Percentiles rank a stretch among this genome's conserved stretches.
Evolutionary conservation across 192 early-diverging fungal species (phyloP).

Genomic region (Phlyctochytrium planicorne): DNA sequence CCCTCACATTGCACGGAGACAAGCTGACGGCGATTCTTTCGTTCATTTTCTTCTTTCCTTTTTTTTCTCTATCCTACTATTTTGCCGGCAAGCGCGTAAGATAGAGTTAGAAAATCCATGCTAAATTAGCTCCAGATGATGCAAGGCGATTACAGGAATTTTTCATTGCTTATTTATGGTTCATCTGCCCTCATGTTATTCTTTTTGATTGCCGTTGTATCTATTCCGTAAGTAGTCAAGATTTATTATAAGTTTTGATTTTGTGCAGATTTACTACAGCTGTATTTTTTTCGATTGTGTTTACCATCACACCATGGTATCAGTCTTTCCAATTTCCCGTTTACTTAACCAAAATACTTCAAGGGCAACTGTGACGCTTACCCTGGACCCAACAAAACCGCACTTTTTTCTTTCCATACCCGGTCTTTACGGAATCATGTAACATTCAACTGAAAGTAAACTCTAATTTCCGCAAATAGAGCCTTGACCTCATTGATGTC

Average conservation of each 20-base stretch:
- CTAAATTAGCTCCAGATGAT: not conserved
- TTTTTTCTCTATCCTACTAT: not conserved
- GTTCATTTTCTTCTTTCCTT: not conserved
- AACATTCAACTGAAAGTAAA: too few relatives aligned
- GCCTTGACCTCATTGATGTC: too few relatives aligned
- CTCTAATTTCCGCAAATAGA: too few relatives aligned
- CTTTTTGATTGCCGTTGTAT: not conserved
- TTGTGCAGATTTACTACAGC: not conserved
- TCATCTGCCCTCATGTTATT: not conserved
- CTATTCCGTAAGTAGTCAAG: not conserved
- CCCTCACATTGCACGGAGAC: not conserved
- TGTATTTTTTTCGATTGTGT: not conserved
- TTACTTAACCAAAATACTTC: too few relatives aligned
- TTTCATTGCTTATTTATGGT: not conserved
- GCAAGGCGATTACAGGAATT: too few relatives aligned
- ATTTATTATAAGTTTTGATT: not conserved
- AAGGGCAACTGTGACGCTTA: too few relatives aligned
- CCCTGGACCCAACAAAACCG: too few relatives aligned
- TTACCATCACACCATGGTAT: not conserved
- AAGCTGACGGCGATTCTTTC: not conserved
- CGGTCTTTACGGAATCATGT: too few relatives aligned
- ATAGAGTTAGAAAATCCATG: not conserved
- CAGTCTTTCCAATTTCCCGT: too few relatives aligned
- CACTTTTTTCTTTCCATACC: too few relatives aligned
- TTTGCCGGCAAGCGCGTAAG: not conserved